Evolutionary conservation across 1,139 yeast species (phyloP).

Genomic region (Nakaseomyces kungkrabaensis): DNA sequence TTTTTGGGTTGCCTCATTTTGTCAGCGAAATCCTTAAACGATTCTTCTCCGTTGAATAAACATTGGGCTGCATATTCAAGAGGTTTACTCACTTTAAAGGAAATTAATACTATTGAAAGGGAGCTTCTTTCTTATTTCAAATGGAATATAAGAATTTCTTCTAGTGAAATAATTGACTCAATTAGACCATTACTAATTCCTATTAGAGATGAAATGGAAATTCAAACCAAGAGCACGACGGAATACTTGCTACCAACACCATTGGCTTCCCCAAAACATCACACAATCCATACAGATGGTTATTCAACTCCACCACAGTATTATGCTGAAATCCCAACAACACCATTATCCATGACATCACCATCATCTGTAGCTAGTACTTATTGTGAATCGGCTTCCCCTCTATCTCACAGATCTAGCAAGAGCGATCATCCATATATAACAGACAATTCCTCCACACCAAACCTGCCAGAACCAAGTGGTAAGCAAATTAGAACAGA

Average conservation of each 20-base stretch:
- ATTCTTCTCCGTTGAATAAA: slow-evolving; percentile 86
- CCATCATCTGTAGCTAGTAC: not conserved
- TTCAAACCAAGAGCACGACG: not conserved
- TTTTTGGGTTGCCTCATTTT: slow-evolving; percentile 79
- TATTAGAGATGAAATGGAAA: slow-evolving; percentile 30
- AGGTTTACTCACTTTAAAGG: slow-evolving; percentile 64
- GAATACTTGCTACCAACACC: not conserved
- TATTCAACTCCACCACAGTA: not conserved
- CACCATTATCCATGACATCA: not conserved
- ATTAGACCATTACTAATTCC: slow-evolving; percentile 69
- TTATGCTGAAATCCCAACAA: not conserved
- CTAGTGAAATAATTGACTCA: slow-evolving; percentile 56
- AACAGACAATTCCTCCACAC: not conserved
- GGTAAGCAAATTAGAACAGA: not conserved
- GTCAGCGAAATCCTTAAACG: slow-evolving; percentile 85
- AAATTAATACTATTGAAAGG: slow-evolving; percentile 84
- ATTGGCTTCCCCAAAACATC: not conserved
- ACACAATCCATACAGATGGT: too few relatives aligned
- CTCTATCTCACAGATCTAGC: not conserved
- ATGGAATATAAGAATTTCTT: slow-evolving; percentile 69
- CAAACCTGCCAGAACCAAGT: not conserved
- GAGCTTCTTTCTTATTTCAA: slow-evolving; percentile 72
- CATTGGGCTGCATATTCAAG: slow-evolving; percentile 95
- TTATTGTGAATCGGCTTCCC: not conserved
- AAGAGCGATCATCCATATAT: not conserved